These are phyloP conservation scores for Colletotrichum filicis DNA, from an alignment of 2,329 filamentous ascomycete genomes.

Conservation along the genomic window DNA sequence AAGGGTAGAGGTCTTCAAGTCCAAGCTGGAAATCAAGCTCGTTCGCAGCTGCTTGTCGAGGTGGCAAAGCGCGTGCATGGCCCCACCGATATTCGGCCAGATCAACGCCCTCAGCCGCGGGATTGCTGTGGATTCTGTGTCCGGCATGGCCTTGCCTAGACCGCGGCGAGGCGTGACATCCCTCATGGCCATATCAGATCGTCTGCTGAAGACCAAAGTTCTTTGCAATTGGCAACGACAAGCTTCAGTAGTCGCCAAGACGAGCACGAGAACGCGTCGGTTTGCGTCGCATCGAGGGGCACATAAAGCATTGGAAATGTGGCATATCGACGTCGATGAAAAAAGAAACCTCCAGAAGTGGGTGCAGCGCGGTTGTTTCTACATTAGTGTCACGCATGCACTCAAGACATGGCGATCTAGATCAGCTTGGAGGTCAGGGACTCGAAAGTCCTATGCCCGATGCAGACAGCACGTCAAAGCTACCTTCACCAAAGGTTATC, in stretches of 20 bases:
- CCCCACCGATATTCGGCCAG: not conserved
- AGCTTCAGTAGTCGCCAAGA: not conserved
- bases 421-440: constrained; percentile 19
- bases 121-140: not conserved
- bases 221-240: constrained; percentile 22
- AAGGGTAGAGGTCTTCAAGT: constrained; percentile 11
- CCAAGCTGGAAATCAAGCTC: constrained; percentile 16
- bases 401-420: constrained; percentile 20
- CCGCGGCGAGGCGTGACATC: not conserved
- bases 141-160: not conserved
- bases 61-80: constrained; percentile 21
- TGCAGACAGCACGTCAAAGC: constrained; percentile 32
- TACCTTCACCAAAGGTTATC: constrained; percentile 21
- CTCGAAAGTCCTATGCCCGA: constrained; percentile 28
- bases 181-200: constrained; percentile 1
- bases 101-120: not conserved
- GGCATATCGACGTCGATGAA: constrained; percentile 6
- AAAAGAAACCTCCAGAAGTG: constrained; percentile 8
- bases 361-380: constrained; percentile 22
- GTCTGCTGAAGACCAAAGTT: constrained; percentile 24
- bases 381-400: not conserved
- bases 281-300: constrained; percentile 11
- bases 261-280: constrained; percentile 1
- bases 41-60: constrained; percentile 3
- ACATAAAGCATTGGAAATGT: constrained; percentile 7